Base-by-base conservation (phyloP, 306 rosid species). In the Vigna unguiculata region DNA sequence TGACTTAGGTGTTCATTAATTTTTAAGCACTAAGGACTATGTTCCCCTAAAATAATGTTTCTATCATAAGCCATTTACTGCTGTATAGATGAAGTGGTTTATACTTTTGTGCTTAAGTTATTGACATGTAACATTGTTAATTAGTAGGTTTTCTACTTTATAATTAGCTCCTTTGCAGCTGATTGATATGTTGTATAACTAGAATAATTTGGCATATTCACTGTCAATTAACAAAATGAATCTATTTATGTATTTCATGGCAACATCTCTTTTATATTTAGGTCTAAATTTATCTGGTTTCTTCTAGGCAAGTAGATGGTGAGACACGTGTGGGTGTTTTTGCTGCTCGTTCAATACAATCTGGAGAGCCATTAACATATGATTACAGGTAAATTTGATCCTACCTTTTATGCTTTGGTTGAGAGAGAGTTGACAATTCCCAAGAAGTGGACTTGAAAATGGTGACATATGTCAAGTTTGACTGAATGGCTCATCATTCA, bases 261-360 rank as follows among this genome's bases (percentile, higher is more conserved):
- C 49, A 53, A 47, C n/a, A 49, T 14, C 52, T 51, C 25, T 71
- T 45, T 34, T 43, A n/a, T 30, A 49, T 69, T 69, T 74, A 59
- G 63, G 30, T 55, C 75, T 72, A 71, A 78, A 61, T 47, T 52
- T 47, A 67, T 40, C 30, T 30, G 66, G 59, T 82, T 82, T 83
- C 76, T 75, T 80, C 52, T 78, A 95, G 98, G 97, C 91, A 95
- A 86, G 96, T 89, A 48, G 98, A 92, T 69, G 96, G 97, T 69
- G 98, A 95, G 85, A 87, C 91, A 3, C 97, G 93, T 4, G 93
- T 90, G 3, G 96, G 98, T 66, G 91, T 93, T 69, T 78, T 92
- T 83, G 97, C 96, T 77, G 85, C 92, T 25, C 90, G 91, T 74
- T 80, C 91, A 57, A 84, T 92, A 52, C 84, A 89, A 73, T 79